phyloP scores from a whole-genome alignment of 2,329 filamentous ascomycete genomes.

The Claviceps sp. region DNA sequence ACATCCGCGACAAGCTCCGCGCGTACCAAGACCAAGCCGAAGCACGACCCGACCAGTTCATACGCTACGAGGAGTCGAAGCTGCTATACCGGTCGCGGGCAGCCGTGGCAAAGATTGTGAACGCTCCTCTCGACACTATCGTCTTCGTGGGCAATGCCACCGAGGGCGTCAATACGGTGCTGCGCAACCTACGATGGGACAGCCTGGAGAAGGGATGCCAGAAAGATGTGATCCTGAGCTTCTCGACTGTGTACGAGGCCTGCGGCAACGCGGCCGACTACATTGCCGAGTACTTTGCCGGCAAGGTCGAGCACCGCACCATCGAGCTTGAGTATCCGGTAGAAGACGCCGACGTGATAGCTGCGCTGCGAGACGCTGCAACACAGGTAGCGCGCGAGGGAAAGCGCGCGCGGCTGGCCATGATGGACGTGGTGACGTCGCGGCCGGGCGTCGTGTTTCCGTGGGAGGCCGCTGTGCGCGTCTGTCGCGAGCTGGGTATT shows the following conservation, averaged over 20 bases:
- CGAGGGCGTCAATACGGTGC: conserved; percentile 60
- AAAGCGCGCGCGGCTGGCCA: conserved; percentile 49
- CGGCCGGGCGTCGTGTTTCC: conserved; percentile 70
- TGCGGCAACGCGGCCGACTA: conserved; percentile 63
- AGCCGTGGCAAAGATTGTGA: conserved; percentile 53
- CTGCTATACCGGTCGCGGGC: conserved; percentile 54
- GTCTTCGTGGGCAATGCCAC: conserved; percentile 79
- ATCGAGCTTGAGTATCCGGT: conserved; percentile 57
- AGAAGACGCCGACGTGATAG: conserved; percentile 52
- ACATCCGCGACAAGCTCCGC: conserved; percentile 45
- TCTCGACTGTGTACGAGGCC: conserved; percentile 65
- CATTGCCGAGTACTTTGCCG: conserved; percentile 50
- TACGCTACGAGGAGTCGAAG: conserved; percentile 51
- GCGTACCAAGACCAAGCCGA: conserved; percentile 56
- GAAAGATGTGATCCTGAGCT: conserved; percentile 69
- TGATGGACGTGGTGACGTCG: conserved; percentile 68
- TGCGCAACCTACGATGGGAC: conserved; percentile 64
- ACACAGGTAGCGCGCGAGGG: conserved; percentile 37
- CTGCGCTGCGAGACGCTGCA: conserved; percentile 47
- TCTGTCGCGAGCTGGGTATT: conserved; percentile 54
- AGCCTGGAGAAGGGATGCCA: conserved; percentile 27
- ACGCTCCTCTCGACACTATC: conserved; percentile 49
- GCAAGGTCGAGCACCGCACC: conserved; percentile 30
- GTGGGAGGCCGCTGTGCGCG: conserved; percentile 51
- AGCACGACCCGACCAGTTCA: conserved; percentile 59